Base-by-base conservation (phyloP, 129 eudicot species). In the Logfia minima region DNA sequence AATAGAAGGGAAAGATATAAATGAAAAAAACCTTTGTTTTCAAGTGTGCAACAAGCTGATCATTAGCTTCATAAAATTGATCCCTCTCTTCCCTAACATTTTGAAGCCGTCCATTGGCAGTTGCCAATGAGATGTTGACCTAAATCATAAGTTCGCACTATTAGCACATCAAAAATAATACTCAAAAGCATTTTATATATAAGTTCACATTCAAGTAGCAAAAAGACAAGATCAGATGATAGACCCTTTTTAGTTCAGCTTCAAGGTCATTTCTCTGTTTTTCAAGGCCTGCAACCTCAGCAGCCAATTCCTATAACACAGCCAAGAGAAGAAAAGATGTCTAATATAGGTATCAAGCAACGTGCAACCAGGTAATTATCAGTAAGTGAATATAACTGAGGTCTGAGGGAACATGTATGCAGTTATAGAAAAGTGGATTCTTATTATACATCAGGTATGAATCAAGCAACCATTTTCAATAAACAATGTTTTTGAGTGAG, bases 41-140 rank as follows among this genome's bases (percentile, higher is more conserved):
- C 85, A 91, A 80, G 85, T 91, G 99, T 14, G 93, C 92, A 78
- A 95, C 88, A 86, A 95, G 88, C 79, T 95, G 97, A 78, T 89
- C 96, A 80, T 95, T 95, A 85, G 97, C 99, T 80, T 95, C 97
- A 22, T 89, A 92, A 56, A 95, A 95, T 67, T 95, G 99, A 77
- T 95, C 99, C 82, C 89, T 91, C 79, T 95, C 99, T 81, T 95
- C 99, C 83, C 81, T 91, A 34, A 79, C 89, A 84, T 87, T 91
- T 81, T 83, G 99, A 68, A 95, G 92, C 24, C 97, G 99, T 65
- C 88, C 90, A 59, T 81, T 82, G 80, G 92, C 97, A 83, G 92
- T 96, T 78, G 94, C 77, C 86, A 95, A 70, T 83, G 97, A 86
- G 71, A 86, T 89, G 79, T 89, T 91, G 59, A 95, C 99, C 99